Percentiles rank a stretch among this genome's conserved stretches.
These are phyloP conservation scores for Wallacemonas sp. DNA, from an alignment of 208 protist genomes.

Conservation along the genomic window DNA sequence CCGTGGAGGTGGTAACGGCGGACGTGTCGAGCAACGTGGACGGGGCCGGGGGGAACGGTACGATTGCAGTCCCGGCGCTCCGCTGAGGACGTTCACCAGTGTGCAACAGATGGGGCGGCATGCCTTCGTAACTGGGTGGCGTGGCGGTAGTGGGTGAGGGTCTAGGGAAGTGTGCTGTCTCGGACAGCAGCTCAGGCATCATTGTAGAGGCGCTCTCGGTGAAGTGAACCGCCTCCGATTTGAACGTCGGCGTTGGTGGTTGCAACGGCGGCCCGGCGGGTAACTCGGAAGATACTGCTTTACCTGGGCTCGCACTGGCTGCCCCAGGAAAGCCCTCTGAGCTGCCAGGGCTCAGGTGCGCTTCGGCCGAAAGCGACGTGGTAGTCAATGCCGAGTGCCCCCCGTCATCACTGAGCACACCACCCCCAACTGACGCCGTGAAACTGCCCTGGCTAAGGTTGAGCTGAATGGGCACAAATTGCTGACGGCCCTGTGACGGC, in stretches of 20 bases:
- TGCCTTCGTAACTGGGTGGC: background rate
- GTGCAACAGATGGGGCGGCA: background rate
- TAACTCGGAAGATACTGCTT: background rate
- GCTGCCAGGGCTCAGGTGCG: too few relatives aligned
- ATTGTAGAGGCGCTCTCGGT: conserved; percentile 2
- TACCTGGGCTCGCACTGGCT: background rate
- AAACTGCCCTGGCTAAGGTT: conserved; percentile 10
- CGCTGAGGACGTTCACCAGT: background rate
- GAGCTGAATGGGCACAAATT: conserved; percentile 15
- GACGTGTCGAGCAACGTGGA: too few relatives aligned
- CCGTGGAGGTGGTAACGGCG: too few relatives aligned
- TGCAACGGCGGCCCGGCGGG: background rate
- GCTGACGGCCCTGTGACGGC: conserved; percentile 1
- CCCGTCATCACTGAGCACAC: background rate
- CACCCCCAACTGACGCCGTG: background rate
- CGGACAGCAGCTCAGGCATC: conserved; percentile 2
- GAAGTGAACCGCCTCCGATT: background rate
- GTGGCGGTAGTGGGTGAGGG: background rate
- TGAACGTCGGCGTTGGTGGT: background rate
- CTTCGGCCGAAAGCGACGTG: background rate
- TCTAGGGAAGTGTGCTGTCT: background rate
- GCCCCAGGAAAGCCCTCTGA: too few relatives aligned
- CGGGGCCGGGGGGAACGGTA: background rate
- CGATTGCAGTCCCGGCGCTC: background rate
- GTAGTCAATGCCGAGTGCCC: background rate